A percentile compares a stretch with the other conserved stretches of the same genome.
These are phyloP conservation scores for Fusarium staphyleae DNA, from an alignment of 2,329 filamentous ascomycete species.

Conservation along the genomic window DNA sequence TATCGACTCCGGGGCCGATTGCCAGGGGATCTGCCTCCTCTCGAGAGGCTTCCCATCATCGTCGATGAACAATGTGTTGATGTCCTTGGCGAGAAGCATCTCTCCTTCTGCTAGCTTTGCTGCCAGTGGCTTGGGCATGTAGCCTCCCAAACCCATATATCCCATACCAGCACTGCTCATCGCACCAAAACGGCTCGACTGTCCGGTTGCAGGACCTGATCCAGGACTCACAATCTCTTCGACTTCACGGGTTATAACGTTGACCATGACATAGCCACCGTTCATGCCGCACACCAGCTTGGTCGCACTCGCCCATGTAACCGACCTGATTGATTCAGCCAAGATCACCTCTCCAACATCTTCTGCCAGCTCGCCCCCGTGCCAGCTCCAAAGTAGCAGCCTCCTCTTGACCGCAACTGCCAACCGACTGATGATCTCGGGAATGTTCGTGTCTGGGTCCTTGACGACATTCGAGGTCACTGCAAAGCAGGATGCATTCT, in stretches of 20 bases:
- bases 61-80: constrained; percentile 92
- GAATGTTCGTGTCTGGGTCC: constrained; percentile 84
- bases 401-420: constrained; percentile 93
- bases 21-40: constrained; percentile 92
- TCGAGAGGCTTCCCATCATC: constrained; percentile 81
- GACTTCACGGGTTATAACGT: constrained; percentile 76
- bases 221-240: constrained; percentile 83
- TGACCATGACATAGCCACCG: constrained; percentile 87
- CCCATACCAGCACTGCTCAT: constrained; percentile 89
- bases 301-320: constrained; percentile 90
- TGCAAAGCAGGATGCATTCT: constrained; percentile 88
- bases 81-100: constrained; percentile 94
- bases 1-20: constrained; percentile 83
- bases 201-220: constrained; percentile 67
- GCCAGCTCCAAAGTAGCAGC: constrained; percentile 92
- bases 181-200: constrained; percentile 79
- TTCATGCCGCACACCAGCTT: constrained; percentile 91
- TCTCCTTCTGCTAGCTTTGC: constrained; percentile 83
- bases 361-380: constrained; percentile 84
- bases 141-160: constrained; percentile 93
- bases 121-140: constrained; percentile 88
- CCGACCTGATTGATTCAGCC: constrained; percentile 81
- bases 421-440: constrained; percentile 88
- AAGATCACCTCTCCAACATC: constrained; percentile 80
- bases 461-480: constrained; percentile 96